Conservation (phyloP, 345 rosid species). For the Salix caprea region DNA sequence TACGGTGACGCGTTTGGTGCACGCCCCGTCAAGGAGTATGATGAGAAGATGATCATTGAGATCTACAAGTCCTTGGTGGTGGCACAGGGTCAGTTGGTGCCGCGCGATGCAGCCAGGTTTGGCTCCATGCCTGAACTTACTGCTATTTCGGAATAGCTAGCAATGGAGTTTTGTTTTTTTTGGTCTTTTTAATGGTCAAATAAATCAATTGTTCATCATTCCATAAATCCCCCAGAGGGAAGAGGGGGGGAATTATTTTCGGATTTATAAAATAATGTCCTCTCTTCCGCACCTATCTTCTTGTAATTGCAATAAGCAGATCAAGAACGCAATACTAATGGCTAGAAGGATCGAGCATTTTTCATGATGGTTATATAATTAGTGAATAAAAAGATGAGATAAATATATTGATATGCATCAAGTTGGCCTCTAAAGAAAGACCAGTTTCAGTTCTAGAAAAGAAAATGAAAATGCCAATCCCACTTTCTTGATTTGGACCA, state of each 20-base stretch:
- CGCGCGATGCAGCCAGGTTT: constrained; percentile 32
- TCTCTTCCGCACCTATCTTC: background rate
- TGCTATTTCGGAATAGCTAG: constrained; percentile 17
- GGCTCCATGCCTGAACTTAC: constrained; percentile 20
- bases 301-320: background rate
- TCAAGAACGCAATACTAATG: background rate
- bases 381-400: background rate
- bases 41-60: constrained; percentile 53
- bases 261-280: background rate
- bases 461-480: too few relatives aligned
- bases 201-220: background rate
- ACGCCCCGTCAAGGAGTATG: constrained; percentile 44
- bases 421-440: too few relatives aligned
- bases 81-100: constrained; percentile 43
- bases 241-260: background rate
- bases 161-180: background rate
- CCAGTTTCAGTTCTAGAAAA: too few relatives aligned
- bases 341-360: background rate
- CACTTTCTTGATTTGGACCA: too few relatives aligned
- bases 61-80: constrained; percentile 60
- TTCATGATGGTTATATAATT: background rate
- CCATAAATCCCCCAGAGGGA: background rate
- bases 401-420: too few relatives aligned
- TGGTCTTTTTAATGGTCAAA: background rate
- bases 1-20: constrained; percentile 20